A percentile compares a stretch with the other conserved stretches of the same genome.
phyloP scores from a whole-genome alignment of 2,329 filamentous ascomycete genomes.

The Furcasterigmium sp. region DNA sequence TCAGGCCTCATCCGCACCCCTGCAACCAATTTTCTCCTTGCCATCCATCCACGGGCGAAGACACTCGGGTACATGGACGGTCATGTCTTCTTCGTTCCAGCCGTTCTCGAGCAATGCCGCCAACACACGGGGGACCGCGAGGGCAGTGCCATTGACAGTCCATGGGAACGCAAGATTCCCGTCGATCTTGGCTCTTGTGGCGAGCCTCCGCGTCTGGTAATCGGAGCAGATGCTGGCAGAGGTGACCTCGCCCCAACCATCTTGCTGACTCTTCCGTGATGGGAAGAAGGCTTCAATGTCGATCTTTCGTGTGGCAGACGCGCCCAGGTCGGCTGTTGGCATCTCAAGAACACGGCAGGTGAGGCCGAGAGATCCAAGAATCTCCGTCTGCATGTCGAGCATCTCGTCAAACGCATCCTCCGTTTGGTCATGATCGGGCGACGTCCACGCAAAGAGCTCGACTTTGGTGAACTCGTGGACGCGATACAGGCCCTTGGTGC shows the following conservation, averaged over 20 bases:
- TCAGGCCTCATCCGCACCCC: conserved; percentile 4
- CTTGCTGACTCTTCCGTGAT: conserved; percentile 57
- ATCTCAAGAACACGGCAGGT: conserved; percentile 89
- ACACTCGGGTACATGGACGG: conserved; percentile 72
- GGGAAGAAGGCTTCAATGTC: conserved; percentile 97
- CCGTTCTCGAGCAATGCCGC: conserved; percentile 87
- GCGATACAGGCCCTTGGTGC: conserved; percentile 91
- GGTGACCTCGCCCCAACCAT: conserved; percentile 90
- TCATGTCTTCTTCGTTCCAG: conserved; percentile 66
- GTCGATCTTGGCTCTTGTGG: conserved; percentile 61
- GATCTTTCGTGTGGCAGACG: conserved; percentile 77
- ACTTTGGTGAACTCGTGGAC: conserved; percentile 99
- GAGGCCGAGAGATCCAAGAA: conserved; percentile 70
- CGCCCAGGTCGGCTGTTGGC: conserved; percentile 83
- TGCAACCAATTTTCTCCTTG: conserved; percentile 54
- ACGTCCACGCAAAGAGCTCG: conserved; percentile 92
- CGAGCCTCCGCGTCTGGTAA: conserved; percentile 82
- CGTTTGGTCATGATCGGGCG: conserved; percentile 45
- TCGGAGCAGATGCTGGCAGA: conserved; percentile 89
- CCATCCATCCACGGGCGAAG: conserved; percentile 83
- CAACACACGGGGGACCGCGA: conserved; percentile 84
- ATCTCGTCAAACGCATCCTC: conserved; percentile 74
- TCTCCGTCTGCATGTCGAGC: conserved; percentile 78
- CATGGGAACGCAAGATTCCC: conserved; percentile 68
- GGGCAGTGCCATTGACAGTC: conserved; percentile 89